Conservation (phyloP, 495 filamentous ascomycete genomes). For the Xanthoparmelia taractica region DNA sequence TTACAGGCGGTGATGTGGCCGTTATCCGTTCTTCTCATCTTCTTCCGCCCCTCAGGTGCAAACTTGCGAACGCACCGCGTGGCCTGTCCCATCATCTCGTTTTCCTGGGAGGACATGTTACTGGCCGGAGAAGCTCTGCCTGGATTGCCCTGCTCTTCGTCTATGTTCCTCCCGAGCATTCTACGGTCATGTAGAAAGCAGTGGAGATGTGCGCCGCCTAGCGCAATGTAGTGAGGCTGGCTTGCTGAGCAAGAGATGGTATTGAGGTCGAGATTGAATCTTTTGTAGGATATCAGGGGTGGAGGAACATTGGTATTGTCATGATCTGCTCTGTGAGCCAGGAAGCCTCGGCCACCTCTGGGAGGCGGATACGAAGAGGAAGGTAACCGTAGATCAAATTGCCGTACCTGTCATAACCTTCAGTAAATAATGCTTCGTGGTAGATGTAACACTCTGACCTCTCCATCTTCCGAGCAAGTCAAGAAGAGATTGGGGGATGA, state of each 20-base stretch:
- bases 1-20: conserved; percentile 72
- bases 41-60: conserved; percentile 51
- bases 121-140: conserved; percentile 31
- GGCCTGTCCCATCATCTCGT: conserved; percentile 52
- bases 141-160: conserved; percentile 45
- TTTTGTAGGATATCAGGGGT: conserved; percentile 65
- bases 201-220: conserved; percentile 64
- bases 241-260: conserved; percentile 66
- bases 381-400: conserved; percentile 65
- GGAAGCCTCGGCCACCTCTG: conserved; percentile 43
- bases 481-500: conserved; percentile 64
- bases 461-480: conserved; percentile 71
- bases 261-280: conserved; percentile 59
- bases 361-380: conserved; percentile 56
- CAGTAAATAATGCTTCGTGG: conserved; percentile 9
- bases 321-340: conserved; percentile 38
- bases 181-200: conserved; percentile 71
- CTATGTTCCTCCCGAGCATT: conserved; percentile 58
- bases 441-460: conserved; percentile 37
- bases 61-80: conserved; percentile 65
- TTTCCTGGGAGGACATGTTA: conserved; percentile 36
- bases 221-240: conserved; percentile 69
- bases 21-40: conserved; percentile 46
- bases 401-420: conserved; percentile 36
- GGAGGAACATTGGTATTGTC: conserved; percentile 55